Base-by-base conservation (phyloP, 2,329 filamentous ascomycete genomes). In the Aschersonia sp. region DNA sequence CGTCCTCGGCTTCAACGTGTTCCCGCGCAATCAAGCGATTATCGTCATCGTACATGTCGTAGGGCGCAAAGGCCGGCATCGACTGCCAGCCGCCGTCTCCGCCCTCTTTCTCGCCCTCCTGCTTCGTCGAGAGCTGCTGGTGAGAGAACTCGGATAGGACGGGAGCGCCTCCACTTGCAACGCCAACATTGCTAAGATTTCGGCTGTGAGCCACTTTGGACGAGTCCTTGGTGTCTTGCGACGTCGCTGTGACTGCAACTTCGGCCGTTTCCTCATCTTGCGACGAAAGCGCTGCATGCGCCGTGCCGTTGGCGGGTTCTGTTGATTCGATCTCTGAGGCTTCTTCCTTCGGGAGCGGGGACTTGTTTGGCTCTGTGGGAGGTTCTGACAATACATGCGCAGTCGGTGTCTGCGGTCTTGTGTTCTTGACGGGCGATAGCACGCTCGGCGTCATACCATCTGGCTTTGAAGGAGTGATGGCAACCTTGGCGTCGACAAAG, bases 11-110 rank as follows among this genome's bases (percentile, higher is more conserved):
- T 10, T 82, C 78, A 31, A 84, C 79, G 50, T 84, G 83, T 56
- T 94, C 91, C 53, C 78, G 82, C 9, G 92, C 92, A 53, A 98
- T 74, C 31, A 98, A 73, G 54, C 78, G 85, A 55, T 94, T 85
- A 62, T 94, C 83, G 58, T 98, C 92, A 61, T 98, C 88, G 64
- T 97, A 98, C 55, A 95, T 85, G 65, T 97, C 91, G 61, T 92
- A 94, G 40, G 84, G 84, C 5, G 89, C 92, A 59, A 89, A 88
- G 1, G 92, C 81, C 2, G 91, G 92, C 92, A 98, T 98, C 3
- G 80, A 77, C 67, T 96, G 88, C 92, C 92, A 98, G 46, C 74
- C 79, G 1, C 69, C 81, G n/a, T 84, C 84, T 5, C 79, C 79
- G 9, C 63, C 56, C 3, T 75, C 65, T 9, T 72, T 68, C 44